These are phyloP conservation scores for Epicoccum nigrum DNA, from an alignment of 2,329 filamentous ascomycete species.

Conservation along the genomic window DNA sequence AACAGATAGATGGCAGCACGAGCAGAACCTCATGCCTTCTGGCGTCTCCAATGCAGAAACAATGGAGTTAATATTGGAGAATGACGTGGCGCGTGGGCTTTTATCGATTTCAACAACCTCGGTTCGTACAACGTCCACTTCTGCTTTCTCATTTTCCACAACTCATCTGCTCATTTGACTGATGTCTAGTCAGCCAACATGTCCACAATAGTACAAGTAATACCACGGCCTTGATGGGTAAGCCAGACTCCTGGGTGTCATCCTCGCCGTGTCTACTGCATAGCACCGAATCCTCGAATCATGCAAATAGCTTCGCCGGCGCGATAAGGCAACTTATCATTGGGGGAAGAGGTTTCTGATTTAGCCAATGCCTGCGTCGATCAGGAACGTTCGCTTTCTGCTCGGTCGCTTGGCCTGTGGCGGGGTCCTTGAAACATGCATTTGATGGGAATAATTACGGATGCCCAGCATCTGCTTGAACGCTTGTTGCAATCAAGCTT, in stretches of 20 bases:
- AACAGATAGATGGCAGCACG: slow-evolving; percentile 13
- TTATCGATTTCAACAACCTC: background rate
- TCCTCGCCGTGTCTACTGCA: no score
- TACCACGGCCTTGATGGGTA: no score
- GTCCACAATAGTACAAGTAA: no score
- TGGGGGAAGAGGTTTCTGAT: slow-evolving; percentile 20
- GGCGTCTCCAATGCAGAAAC: background rate
- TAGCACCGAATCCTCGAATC: no score
- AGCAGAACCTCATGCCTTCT: slow-evolving; percentile 7
- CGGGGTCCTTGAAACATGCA: slow-evolving; percentile 22
- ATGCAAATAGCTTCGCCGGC: background rate
- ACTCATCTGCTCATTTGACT: background rate
- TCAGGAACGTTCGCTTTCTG: slow-evolving; percentile 16
- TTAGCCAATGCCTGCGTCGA: slow-evolving; percentile 25
- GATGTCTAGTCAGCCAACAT: no score
- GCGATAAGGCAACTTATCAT: slow-evolving; percentile 10
- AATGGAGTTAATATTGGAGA: background rate
- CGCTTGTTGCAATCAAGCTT: slow-evolving; percentile 21
- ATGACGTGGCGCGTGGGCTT: slow-evolving; percentile 1
- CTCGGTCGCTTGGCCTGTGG: slow-evolving; percentile 12
- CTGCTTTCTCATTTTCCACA: slow-evolving; percentile 3
- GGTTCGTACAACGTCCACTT: background rate
- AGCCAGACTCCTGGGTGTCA: no score
- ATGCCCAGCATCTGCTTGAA: background rate
- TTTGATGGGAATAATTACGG: slow-evolving; percentile 10